phyloP scores from a whole-genome alignment of 768 basidiomycete species.

The Botryobasidium botryosum region DNA sequence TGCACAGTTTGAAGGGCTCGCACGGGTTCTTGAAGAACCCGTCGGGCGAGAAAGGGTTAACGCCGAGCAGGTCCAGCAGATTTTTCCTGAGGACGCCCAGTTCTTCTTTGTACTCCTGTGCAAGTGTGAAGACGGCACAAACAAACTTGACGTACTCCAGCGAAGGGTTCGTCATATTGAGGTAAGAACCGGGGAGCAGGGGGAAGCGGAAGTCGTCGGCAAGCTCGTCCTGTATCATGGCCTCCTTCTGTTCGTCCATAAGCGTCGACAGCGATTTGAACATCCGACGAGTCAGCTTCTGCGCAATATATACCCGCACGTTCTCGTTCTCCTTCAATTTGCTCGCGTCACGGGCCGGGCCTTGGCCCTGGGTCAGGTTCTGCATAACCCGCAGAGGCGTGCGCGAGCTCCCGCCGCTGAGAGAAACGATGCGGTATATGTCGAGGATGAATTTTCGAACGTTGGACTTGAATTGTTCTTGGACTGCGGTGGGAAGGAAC shows the following conservation, averaged over 20 bases:
- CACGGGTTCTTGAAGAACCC: conserved; percentile 86
- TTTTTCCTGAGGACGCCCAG: conserved; percentile 79
- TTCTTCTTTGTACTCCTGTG: conserved; percentile 70
- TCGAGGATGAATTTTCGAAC: conserved; percentile 76
- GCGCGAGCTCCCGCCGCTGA: conserved; percentile 38
- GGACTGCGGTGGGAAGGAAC: conserved; percentile 75
- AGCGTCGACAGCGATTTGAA: conserved; percentile 45
- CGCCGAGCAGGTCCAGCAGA: conserved; percentile 69
- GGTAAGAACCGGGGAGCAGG: conserved; percentile 68
- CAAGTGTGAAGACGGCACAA: conserved; percentile 65
- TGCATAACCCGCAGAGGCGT: conserved; percentile 60
- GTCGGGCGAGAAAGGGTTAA: conserved; percentile 74
- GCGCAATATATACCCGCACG: conserved; percentile 58
- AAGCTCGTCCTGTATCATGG: conserved; percentile 31
- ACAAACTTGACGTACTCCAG: conserved; percentile 82
- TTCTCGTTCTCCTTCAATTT: conserved; percentile 54
- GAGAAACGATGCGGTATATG: conserved; percentile 57
- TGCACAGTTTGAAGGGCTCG: conserved; percentile 65
- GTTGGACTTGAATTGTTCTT: conserved; percentile 51
- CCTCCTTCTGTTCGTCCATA: conserved; percentile 38
- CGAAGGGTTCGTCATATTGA: conserved; percentile 58
- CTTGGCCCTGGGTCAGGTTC: conserved; percentile 38
- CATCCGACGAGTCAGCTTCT: conserved; percentile 64
- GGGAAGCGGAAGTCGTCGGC: conserved; percentile 62
- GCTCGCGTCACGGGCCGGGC: conserved; percentile 41